Conservation (phyloP, 768 basidiomycete genomes). For the Mycena rebaudengoi region DNA sequence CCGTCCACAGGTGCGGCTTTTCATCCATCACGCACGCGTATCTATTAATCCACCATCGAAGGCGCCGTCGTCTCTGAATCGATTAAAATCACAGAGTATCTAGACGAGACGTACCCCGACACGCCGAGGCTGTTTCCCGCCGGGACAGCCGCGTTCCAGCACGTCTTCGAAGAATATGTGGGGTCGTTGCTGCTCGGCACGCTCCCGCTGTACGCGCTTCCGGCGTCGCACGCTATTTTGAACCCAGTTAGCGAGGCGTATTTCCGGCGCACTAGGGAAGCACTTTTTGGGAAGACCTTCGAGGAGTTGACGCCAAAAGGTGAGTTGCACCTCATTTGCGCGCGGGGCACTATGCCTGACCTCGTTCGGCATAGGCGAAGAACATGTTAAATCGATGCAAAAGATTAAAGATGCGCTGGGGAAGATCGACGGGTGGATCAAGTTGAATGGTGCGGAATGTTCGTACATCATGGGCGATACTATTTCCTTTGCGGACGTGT, state of each 20-base stretch:
- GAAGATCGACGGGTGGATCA: constrained; percentile 10
- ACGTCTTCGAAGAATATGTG: constrained; percentile 16
- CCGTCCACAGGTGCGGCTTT: constrained; percentile 35
- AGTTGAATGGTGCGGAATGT: not conserved
- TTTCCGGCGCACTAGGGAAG: constrained; percentile 42
- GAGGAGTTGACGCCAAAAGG: constrained; percentile 42
- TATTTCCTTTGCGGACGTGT: constrained; percentile 8
- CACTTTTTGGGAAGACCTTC: constrained; percentile 35
- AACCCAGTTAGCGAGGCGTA: constrained; percentile 41
- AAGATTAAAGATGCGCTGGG: constrained; percentile 6
- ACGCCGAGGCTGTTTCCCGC: constrained; percentile 41
- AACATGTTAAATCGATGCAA: not conserved
- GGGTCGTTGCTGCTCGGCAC: not conserved
- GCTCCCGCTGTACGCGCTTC: constrained; percentile 21
- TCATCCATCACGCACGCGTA: not conserved
- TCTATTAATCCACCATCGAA: not conserved
- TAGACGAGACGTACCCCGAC: constrained; percentile 52
- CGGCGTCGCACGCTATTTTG: constrained; percentile 28
- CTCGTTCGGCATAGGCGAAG: too few species aligned
- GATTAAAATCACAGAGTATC: constrained; percentile 47
- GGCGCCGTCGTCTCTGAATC: constrained; percentile 45
- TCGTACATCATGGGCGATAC: not conserved
- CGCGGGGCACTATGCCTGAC: too few species aligned
- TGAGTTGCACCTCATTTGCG: too few species aligned
- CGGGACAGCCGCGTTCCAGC: constrained; percentile 27